A percentile compares a stretch with the other conserved stretches of the same genome.
Evolutionary conservation across 75 land plant species (phyloP).

Genomic region (Pseudotsuga menziesii): DNA sequence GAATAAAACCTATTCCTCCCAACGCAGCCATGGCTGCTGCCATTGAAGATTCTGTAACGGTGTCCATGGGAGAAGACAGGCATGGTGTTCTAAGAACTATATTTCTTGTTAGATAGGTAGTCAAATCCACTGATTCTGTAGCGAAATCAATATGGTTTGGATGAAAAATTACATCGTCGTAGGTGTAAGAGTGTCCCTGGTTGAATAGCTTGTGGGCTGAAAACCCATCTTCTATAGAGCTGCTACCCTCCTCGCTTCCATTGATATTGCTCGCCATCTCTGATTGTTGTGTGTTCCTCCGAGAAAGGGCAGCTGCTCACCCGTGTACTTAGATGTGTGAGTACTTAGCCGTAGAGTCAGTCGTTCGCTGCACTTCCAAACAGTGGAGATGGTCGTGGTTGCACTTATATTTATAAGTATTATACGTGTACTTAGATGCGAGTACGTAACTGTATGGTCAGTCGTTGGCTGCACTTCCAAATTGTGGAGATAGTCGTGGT

Average conservation of each 20-base stretch:
- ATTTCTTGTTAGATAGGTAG: conserved; percentile 61
- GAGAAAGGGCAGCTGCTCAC: no score
- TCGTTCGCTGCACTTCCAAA: no score
- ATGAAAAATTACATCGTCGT: conserved; percentile 91
- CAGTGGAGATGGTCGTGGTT: no score
- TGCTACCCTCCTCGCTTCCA: not conserved
- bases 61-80: conserved; percentile 98
- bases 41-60: conserved; percentile 92
- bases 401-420: no score
- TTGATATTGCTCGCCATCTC: not conserved
- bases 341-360: no score
- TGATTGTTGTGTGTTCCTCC: not conserved
- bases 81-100: conserved; percentile 66
- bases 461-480: no score
- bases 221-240: conserved; percentile 57
- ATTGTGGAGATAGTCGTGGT: no score
- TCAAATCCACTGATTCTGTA: conserved; percentile 65
- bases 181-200: conserved; percentile 90
- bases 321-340: no score
- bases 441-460: no score
- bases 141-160: conserved; percentile 90
- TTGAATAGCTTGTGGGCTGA: conserved; percentile 53
- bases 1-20: conserved; percentile 86
- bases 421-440: no score
- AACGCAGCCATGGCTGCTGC: conserved; percentile 87